Conservation (phyloP, 805 yeast genomes). For the Helenozyma rhizophorensis region DNA sequence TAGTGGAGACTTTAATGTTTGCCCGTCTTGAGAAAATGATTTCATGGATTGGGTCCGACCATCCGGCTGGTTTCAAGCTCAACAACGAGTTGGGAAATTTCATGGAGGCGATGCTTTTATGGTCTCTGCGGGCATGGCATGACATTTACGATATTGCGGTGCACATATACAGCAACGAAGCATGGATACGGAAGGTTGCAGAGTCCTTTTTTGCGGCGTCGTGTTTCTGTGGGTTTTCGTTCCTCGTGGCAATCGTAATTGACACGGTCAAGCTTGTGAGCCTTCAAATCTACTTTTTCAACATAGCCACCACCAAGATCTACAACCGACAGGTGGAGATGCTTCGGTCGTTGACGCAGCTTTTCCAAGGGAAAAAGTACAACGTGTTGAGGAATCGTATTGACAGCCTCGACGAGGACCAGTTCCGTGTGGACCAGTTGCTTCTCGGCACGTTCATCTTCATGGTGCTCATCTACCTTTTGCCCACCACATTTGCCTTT, state of each 20-base stretch:
- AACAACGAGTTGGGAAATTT: slow-evolving; percentile 83
- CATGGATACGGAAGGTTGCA: slow-evolving; percentile 4
- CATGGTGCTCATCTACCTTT: slow-evolving; percentile 67
- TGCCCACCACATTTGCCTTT: slow-evolving; percentile 87
- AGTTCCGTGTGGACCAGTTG: slow-evolving; percentile 79
- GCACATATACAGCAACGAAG: not conserved
- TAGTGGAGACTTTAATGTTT: slow-evolving; percentile 31
- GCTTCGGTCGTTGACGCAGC: slow-evolving; percentile 68
- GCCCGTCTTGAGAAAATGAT: slow-evolving; percentile 47
- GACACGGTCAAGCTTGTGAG: slow-evolving; percentile 64
- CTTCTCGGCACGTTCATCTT: slow-evolving; percentile 85
- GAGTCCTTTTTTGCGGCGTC: slow-evolving; percentile 13
- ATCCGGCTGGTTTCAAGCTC: slow-evolving; percentile 92
- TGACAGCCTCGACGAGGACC: slow-evolving; percentile 59
- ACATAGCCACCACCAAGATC: slow-evolving; percentile 71
- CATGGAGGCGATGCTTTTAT: slow-evolving; percentile 77
- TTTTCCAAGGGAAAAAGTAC: slow-evolving; percentile 86
- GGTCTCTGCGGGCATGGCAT: slow-evolving; percentile 77
- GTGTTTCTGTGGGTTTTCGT: slow-evolving; percentile 56
- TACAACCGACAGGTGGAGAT: slow-evolving; percentile 71
- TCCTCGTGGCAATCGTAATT: slow-evolving; percentile 58
- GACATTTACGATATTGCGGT: slow-evolving; percentile 7
- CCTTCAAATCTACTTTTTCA: slow-evolving; percentile 72
- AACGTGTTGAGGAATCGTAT: slow-evolving; percentile 81
- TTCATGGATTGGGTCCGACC: slow-evolving; percentile 66